phyloP scores from a whole-genome alignment of 2,329 filamentous ascomycete genomes.

The Setomelanomma holmii region DNA sequence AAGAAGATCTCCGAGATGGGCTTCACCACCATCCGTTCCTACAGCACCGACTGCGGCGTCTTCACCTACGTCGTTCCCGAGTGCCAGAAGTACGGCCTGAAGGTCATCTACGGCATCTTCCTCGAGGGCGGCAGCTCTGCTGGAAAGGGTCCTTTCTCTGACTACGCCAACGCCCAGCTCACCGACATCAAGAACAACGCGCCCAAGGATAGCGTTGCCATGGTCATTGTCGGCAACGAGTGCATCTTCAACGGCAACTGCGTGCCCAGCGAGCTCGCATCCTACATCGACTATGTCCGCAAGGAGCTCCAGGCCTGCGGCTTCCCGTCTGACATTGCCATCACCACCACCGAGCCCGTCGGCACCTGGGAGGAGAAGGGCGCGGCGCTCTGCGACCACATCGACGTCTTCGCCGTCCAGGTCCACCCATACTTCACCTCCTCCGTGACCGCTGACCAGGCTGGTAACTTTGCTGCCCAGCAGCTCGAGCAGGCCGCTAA shows the following conservation, averaged over 20 bases:
- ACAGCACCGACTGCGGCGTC: slow-evolving; percentile 89
- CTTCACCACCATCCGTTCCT: slow-evolving; percentile 77
- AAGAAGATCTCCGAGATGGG: slow-evolving; percentile 52
- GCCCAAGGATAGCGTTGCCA: slow-evolving; percentile 74
- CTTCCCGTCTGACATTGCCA: slow-evolving; percentile 69
- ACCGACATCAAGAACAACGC: slow-evolving; percentile 73
- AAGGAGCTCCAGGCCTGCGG: slow-evolving; percentile 66
- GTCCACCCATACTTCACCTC: slow-evolving; percentile 95
- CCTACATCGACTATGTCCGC: slow-evolving; percentile 74
- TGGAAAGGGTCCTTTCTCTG: slow-evolving; percentile 49
- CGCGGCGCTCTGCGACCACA: slow-evolving; percentile 68
- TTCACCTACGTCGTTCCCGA: slow-evolving; percentile 77
- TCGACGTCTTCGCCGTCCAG: slow-evolving; percentile 85
- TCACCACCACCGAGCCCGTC: slow-evolving; percentile 88
- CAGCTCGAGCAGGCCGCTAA: slow-evolving; percentile 75
- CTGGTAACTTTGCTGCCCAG: slow-evolving; percentile 76
- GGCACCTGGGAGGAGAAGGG: slow-evolving; percentile 73
- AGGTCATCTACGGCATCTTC: slow-evolving; percentile 88
- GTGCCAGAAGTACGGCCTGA: slow-evolving; percentile 70
- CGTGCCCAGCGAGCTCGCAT: slow-evolving; percentile 67
- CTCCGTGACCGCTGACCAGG: slow-evolving; percentile 65
- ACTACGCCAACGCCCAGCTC: slow-evolving; percentile 76
- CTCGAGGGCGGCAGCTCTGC: slow-evolving; percentile 67
- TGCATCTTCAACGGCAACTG: slow-evolving; percentile 78
- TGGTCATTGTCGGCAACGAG: slow-evolving; percentile 92